A percentile compares a stretch with the other conserved stretches of the same genome.
Evolutionary conservation across 805 yeast species (phyloP).

Genomic region (Pichia manshurica): DNA sequence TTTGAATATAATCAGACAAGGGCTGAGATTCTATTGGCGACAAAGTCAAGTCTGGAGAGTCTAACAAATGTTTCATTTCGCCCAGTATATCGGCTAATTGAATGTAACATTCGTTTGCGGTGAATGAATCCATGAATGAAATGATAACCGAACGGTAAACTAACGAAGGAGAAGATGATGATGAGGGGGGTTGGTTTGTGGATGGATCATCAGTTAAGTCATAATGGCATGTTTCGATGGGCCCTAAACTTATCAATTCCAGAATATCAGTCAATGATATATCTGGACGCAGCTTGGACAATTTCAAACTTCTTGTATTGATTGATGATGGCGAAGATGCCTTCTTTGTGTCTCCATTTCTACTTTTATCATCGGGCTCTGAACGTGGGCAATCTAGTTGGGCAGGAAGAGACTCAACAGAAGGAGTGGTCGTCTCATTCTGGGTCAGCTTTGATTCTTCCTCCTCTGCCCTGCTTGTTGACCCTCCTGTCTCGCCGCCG

Average conservation of each 20-base stretch:
- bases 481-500: too few species aligned
- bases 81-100: conserved; percentile 14
- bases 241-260: conserved; percentile 49
- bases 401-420: too few species aligned
- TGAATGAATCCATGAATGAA: conserved; percentile 22
- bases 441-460: too few species aligned
- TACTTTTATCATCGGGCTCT: too few species aligned
- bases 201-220: conserved; percentile 9
- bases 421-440: too few species aligned
- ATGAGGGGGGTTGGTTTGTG: neutral
- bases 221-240: conserved; percentile 53
- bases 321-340: too few species aligned
- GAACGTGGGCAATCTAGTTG: too few species aligned
- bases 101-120: conserved; percentile 21
- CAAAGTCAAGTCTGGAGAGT: conserved; percentile 35
- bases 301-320: conserved; percentile 20
- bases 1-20: conserved; percentile 22
- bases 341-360: too few species aligned
- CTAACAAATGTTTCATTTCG: conserved; percentile 26
- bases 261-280: conserved; percentile 25
- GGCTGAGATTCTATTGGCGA: conserved; percentile 30
- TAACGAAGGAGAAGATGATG: neutral
- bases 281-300: conserved; percentile 18
- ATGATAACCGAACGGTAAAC: conserved; percentile 10
- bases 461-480: too few species aligned